Percentiles rank a stretch among this genome's conserved stretches.
These are phyloP conservation scores for Hypholoma fasciculare DNA, from an alignment of 768 basidiomycete genomes.

Conservation along the genomic window DNA sequence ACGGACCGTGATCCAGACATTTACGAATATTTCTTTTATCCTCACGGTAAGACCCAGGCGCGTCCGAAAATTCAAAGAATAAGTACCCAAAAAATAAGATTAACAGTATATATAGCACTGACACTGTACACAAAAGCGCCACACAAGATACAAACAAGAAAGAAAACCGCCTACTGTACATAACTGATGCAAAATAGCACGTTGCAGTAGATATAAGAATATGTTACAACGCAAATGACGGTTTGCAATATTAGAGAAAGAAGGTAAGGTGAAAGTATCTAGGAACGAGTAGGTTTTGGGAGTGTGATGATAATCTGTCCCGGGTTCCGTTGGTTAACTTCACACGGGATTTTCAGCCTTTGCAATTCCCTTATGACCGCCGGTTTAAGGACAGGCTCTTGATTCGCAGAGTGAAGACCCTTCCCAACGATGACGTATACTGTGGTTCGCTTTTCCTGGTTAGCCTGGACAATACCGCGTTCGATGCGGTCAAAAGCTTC, in stretches of 20 bases:
- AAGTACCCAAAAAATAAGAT: too few relatives aligned
- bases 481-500: slow-evolving; percentile 49
- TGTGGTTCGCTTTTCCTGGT: slow-evolving; percentile 28
- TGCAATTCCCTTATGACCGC: slow-evolving; percentile 76
- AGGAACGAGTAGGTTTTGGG: slow-evolving; percentile 9
- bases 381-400: slow-evolving; percentile 78
- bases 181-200: background rate
- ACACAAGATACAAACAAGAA: background rate
- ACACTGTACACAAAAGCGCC: background rate
- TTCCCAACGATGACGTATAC: slow-evolving; percentile 64
- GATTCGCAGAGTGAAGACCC: slow-evolving; percentile 75
- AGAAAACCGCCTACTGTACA: background rate
- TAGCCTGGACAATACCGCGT: slow-evolving; percentile 38
- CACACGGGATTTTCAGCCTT: slow-evolving; percentile 63
- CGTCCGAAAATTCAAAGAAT: too few relatives aligned
- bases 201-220: background rate
- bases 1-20: too few relatives aligned
- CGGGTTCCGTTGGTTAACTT: slow-evolving; percentile 70
- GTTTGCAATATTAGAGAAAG: background rate
- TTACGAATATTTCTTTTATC: too few relatives aligned
- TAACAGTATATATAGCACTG: background rate
- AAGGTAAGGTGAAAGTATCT: background rate
- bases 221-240: background rate
- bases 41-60: too few relatives aligned
- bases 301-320: slow-evolving; percentile 67